Evolutionary conservation across 805 yeast species (phyloP).

Genomic region (Candida nitratophila): DNA sequence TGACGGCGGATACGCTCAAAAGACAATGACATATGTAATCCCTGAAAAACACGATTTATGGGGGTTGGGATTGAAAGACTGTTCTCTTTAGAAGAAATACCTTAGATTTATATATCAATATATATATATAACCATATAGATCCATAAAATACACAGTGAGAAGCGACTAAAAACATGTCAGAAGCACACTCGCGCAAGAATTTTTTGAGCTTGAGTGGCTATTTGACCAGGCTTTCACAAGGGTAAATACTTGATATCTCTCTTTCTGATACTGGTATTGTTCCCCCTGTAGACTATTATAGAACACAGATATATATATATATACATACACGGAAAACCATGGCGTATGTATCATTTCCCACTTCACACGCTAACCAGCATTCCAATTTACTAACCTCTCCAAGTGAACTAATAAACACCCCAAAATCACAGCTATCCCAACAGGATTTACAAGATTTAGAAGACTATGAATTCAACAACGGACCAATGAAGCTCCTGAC

Average conservation of each 20-base stretch:
- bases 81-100: no score
- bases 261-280: no score
- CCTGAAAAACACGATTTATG: slow-evolving; percentile 80
- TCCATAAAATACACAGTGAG: no score
- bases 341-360: slow-evolving; percentile 1
- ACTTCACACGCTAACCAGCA: neutral
- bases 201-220: no score
- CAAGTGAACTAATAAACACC: slow-evolving; percentile 59
- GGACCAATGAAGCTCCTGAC: slow-evolving; percentile 92
- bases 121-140: no score
- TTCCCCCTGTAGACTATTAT: no score
- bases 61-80: slow-evolving; percentile 28
- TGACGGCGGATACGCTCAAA: slow-evolving; percentile 47
- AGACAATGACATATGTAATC: slow-evolving; percentile 56
- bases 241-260: no score
- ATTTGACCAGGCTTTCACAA: no score
- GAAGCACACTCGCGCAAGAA: no score
- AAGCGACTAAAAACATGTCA: no score
- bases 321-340: neutral
- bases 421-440: slow-evolving; percentile 78
- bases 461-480: slow-evolving; percentile 80
- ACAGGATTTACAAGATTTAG: slow-evolving; percentile 70
- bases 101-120: no score
- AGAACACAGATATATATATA: neutral
- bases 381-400: neutral